Base-by-base conservation (phyloP, 2,329 filamentous ascomycete genomes). In the Fusarium sp. region DNA sequence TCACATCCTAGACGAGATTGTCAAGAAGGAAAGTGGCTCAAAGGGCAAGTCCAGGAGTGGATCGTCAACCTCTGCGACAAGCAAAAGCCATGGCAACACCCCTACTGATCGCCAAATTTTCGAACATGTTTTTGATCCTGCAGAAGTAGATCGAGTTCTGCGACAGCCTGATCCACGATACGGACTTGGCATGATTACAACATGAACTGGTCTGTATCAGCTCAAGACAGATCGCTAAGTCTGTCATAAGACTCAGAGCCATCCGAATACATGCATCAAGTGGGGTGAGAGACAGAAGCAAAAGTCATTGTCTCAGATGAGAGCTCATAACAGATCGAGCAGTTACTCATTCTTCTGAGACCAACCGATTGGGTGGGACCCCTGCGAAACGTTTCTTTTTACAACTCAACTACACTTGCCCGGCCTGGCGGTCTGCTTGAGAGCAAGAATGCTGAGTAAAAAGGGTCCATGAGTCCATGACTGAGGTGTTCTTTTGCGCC, bases 81-180 rank as follows among this genome's bases (percentile, higher is more conserved):
- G 76, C 15, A 74, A 76, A 32, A 73, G 75, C 73, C 66, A 69
- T 40, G 73, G 38, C 70, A 72, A 69, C 76, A 77, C 70, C 67
- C 80, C 30, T 55, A 80, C 74, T 30, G 87, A 90, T 77, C 81
- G 84, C 59, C 80, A 84, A 25, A 85, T 89, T 57, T 90, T 89
- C 68, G 78, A 82, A 60, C 79, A 81, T 15, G 82, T 88, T 44
- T 90, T 90, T 69, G 80, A 83, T 65, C 71, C 79, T 32, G 76
- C 74, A 8, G 86, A 87, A 76, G 83, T 89, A 65, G 80, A 84
- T 59, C 79, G 82, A 55, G 82, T 87, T 25, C 78, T 87, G 60
- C 82, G 80, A 55, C 81, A 84, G 62, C 85, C 84, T 18, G 87
- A 89, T 65, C 86, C 86, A 29, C 82, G 87, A 63, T 88, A 86